These are phyloP conservation scores for Brassica napus DNA, from an alignment of 345 rosid genomes.

Conservation along the genomic window DNA sequence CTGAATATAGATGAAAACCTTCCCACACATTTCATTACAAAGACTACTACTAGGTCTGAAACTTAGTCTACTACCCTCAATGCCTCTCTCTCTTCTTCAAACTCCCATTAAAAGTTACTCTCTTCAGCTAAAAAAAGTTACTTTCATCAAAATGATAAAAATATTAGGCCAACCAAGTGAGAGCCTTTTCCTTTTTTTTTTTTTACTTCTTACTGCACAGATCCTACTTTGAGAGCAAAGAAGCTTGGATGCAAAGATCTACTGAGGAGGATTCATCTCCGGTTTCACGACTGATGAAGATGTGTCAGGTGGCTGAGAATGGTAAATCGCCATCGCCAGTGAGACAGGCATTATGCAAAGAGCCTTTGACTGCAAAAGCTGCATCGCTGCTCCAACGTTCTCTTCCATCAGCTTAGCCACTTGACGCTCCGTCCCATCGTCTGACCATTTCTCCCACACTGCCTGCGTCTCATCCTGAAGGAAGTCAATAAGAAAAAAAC, in stretches of 20 bases:
- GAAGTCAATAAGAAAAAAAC: too few relatives aligned
- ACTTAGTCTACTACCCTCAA: slow-evolving; percentile 8
- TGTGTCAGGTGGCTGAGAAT: slow-evolving; percentile 71
- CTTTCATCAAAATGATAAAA: slow-evolving; percentile 30
- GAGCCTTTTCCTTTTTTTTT: slow-evolving; percentile 17
- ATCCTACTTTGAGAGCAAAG: slow-evolving; percentile 34
- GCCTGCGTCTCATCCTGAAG: slow-evolving; percentile 79
- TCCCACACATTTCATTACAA: slow-evolving; percentile 24
- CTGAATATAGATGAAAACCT: neutral
- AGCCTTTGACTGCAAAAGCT: slow-evolving; percentile 90
- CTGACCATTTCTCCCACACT: slow-evolving; percentile 98
- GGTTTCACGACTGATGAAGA: slow-evolving; percentile 30
- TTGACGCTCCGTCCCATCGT: slow-evolving; percentile 84
- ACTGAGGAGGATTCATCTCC: slow-evolving; percentile 32
- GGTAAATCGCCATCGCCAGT: slow-evolving; percentile 91
- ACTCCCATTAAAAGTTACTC: slow-evolving; percentile 16
- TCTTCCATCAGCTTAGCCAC: slow-evolving; percentile 99
- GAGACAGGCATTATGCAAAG: slow-evolving; percentile 99
- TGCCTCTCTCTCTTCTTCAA: neutral
- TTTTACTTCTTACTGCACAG: slow-evolving; percentile 27
- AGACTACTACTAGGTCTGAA: neutral
- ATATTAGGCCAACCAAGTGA: slow-evolving; percentile 13
- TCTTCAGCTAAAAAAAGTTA: slow-evolving; percentile 26
- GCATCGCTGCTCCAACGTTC: slow-evolving; percentile 98
- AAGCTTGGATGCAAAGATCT: slow-evolving; percentile 17